Base-by-base conservation (phyloP, 148 eudicot genomes). In the Silene latifolia region DNA sequence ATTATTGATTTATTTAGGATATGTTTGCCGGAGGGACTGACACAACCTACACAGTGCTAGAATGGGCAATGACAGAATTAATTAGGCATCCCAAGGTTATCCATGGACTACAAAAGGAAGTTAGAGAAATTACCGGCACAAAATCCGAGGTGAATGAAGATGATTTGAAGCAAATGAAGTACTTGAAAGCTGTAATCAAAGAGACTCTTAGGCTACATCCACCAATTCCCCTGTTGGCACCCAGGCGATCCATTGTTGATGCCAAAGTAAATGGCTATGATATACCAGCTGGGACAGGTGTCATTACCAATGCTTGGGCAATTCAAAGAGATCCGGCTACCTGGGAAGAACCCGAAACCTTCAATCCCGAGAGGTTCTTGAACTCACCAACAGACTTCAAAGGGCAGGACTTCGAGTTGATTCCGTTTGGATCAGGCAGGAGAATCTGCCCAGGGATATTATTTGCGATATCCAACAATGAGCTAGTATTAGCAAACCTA, bases 31-130 rank as follows among this genome's bases (percentile, higher is more conserved):
- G 74, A 7, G 82, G 82, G 20, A 80, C 75, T 48, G 78, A 80
- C n/a, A 80, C 82, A 70, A 70, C 78, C 15, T 74, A 47, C 21
- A 70, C 78, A 13, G 71, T 71, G 21, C 64, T 75, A 29, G 82
- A 74, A 61, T 80, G 82, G 82, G 82, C 82, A 62, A 75, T 75
- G 82, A 70, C 82, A 54, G 82, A 80, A 67, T 10, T 80, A 54
- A 53, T 80, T 10, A 69, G 39, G 48, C 71, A 80, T 53, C 78
- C 78, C 5, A 18, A 3, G 24, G 44, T 54, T 4, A 75, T 80
- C 78, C 10, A 69, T 13, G 21, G 71, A 63, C 63, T 75, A 12
- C 74, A 80, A 71, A 69, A n/a, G 56, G 82, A 80, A 57, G 75
- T 80, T 15, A 75, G 78, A 71, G n/a, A 10, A 60, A 53, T 74